These are phyloP conservation scores for Chaetoceros muelleri DNA, from an alignment of 108 stramenopile species.

Conservation along the genomic window DNA sequence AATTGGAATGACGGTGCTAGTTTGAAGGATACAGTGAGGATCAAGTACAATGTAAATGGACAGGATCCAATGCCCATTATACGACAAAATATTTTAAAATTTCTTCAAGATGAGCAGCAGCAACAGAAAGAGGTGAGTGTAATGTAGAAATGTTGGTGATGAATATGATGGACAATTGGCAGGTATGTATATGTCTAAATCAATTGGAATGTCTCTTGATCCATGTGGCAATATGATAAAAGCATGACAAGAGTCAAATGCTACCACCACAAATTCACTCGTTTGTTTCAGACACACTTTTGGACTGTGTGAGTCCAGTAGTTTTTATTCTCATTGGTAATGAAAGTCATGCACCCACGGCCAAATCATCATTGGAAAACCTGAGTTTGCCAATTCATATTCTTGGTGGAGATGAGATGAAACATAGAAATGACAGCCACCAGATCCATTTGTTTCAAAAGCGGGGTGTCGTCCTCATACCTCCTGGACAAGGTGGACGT, in stretches of 20 bases:
- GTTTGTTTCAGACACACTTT: background rate
- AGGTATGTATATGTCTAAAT: too few species aligned
- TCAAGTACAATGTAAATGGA: background rate
- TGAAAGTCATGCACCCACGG: background rate
- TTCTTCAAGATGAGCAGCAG: too few species aligned
- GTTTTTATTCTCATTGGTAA: background rate
- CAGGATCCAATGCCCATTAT: background rate
- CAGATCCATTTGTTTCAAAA: too few species aligned
- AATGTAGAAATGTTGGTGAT: too few species aligned
- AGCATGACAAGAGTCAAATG: background rate
- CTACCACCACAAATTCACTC: background rate
- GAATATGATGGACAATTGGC: too few species aligned
- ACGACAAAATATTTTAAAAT: background rate
- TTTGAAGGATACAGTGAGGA: background rate
- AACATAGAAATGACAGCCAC: too few species aligned
- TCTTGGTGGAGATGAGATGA: too few species aligned
- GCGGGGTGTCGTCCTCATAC: background rate
- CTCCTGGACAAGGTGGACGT: background rate
- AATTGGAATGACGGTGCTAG: constrained; percentile 33
- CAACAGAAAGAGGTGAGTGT: too few species aligned
- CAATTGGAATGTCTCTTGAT: too few species aligned
- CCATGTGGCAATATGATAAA: too few species aligned
- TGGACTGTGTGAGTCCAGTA: background rate
- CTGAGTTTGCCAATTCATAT: too few species aligned
- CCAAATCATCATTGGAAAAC: too few species aligned